Conservation (phyloP, 345 rosid genomes). For the Gossypium rotundifolium region DNA sequence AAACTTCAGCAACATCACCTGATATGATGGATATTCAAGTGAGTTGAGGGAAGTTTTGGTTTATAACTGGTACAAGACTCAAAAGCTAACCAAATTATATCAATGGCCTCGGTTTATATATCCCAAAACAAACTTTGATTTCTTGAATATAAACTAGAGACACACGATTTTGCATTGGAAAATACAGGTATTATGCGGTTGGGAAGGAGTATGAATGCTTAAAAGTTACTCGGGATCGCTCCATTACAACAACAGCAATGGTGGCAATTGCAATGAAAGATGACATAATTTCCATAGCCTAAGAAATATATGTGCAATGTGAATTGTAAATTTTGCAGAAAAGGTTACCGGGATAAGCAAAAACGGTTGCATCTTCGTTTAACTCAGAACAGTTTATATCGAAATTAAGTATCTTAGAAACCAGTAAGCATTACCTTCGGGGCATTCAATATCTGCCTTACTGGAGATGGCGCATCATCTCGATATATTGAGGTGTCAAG, state of each 20-base stretch:
- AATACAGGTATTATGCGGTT: not conserved
- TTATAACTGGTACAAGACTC: not conserved
- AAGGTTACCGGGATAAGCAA: not conserved
- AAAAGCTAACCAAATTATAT: not conserved
- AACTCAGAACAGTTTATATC: not conserved
- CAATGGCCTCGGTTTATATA: not conserved
- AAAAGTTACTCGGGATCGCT: not conserved
- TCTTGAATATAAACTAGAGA: not conserved
- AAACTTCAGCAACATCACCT: conserved; percentile 36
- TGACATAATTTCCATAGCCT: not conserved
- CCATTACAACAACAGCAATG: not conserved
- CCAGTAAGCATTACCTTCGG: conserved; percentile 34
- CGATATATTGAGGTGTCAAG: conserved; percentile 52
- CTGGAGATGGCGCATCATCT: conserved; percentile 62
- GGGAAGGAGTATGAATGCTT: not conserved
- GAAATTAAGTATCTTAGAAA: not conserved
- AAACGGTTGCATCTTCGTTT: not conserved
- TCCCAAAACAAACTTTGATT: not conserved
- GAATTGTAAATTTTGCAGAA: not conserved
- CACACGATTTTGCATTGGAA: not conserved
- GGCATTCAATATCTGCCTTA: conserved; percentile 35
- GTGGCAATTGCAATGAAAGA: not conserved
- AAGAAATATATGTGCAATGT: not conserved
- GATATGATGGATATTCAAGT: conserved; percentile 26
- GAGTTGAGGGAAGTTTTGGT: conserved; percentile 4